phyloP scores from a whole-genome alignment of 2,329 filamentous ascomycete species.

The Trichoderma koningiopsis region DNA sequence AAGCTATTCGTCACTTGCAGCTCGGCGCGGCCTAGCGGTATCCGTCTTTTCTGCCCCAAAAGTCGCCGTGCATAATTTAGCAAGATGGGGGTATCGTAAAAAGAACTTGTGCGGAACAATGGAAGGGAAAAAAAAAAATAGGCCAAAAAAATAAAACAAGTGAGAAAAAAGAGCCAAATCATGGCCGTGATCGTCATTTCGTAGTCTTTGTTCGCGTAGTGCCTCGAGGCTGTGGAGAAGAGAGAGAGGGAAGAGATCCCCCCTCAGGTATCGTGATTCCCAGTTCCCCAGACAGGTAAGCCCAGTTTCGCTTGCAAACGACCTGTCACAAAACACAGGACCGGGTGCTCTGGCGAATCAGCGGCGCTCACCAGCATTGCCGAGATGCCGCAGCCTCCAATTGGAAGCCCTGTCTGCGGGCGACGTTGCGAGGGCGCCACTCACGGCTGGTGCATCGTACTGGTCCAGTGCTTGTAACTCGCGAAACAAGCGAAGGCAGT shows the following conservation, averaged over 20 bases:
- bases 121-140: not conserved
- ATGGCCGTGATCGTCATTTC: slow-evolving; percentile 15
- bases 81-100: not conserved
- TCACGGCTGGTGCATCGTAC: not conserved
- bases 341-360: slow-evolving; percentile 23
- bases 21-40: slow-evolving; percentile 9
- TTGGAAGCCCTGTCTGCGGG: slow-evolving; percentile 24
- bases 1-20: slow-evolving; percentile 13
- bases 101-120: not conserved
- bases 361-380: slow-evolving; percentile 12
- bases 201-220: slow-evolving; percentile 1
- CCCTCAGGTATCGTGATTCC: not conserved
- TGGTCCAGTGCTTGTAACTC: not conserved
- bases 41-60: slow-evolving; percentile 5
- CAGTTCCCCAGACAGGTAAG: slow-evolving; percentile 20
- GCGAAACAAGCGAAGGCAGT: not conserved
- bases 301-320: slow-evolving; percentile 7
- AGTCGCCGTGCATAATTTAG: not conserved
- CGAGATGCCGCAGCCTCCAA: slow-evolving; percentile 26
- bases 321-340: slow-evolving; percentile 23
- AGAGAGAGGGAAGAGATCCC: not conserved
- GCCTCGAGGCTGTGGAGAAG: not conserved
- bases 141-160: not conserved
- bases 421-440: slow-evolving; percentile 15
- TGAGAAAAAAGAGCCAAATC: not conserved